These are phyloP conservation scores for Aristolochia californica DNA, from an alignment of 164 flowering plant genomes.

Conservation along the genomic window DNA sequence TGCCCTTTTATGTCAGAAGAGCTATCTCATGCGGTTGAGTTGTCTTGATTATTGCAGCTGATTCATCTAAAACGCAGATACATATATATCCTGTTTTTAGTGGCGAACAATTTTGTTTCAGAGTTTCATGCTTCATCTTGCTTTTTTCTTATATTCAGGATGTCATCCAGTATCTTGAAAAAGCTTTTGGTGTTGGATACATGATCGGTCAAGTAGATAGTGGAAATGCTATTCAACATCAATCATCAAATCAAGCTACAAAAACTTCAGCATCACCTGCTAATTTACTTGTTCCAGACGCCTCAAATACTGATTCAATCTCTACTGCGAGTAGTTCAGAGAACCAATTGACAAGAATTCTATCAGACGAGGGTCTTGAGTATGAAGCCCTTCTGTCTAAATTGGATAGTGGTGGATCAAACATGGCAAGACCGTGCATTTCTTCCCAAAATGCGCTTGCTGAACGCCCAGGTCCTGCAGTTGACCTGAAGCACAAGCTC, in stretches of 20 bases:
- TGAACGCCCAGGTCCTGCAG: conserved; percentile 40
- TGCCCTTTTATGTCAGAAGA: no score
- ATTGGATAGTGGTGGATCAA: conserved; percentile 49
- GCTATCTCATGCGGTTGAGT: no score
- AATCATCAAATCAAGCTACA: conserved; percentile 27
- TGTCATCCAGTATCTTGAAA: conserved; percentile 69
- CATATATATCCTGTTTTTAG: no score
- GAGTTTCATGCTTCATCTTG: not conserved
- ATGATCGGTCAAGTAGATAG: conserved; percentile 48
- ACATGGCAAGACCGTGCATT: conserved; percentile 31
- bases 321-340: conserved; percentile 35
- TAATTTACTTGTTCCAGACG: conserved; percentile 33
- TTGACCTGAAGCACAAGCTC: conserved; percentile 66
- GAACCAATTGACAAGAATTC: conserved; percentile 51
- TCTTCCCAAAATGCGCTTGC: conserved; percentile 32
- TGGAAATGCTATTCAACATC: conserved; percentile 47
- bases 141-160: conserved; percentile 38
- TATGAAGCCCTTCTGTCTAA: conserved; percentile 58
- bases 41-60: no score
- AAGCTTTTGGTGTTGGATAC: conserved; percentile 45
- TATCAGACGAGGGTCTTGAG: conserved; percentile 74
- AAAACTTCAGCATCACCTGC: conserved; percentile 42
- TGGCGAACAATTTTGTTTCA: no score
- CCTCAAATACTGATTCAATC: conserved; percentile 33
- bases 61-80: no score